These are phyloP conservation scores for Claviceps humidiphila DNA, from an alignment of 2,329 filamentous ascomycete species.

Conservation along the genomic window DNA sequence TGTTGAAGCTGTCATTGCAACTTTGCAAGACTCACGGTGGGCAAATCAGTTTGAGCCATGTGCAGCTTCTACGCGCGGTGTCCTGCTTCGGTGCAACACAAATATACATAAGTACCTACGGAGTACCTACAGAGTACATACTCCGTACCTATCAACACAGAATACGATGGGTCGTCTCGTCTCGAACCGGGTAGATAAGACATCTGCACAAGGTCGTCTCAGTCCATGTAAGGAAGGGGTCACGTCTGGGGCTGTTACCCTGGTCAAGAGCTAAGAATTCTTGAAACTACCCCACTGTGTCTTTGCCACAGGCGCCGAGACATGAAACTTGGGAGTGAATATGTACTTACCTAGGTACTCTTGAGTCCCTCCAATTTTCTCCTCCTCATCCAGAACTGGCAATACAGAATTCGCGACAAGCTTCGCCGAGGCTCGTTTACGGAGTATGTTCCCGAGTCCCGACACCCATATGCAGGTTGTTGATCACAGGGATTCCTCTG, in stretches of 20 bases:
- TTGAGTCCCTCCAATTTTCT: slow-evolving; percentile 1
- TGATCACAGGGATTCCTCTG: neutral
- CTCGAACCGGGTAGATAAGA: neutral
- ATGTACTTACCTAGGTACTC: neutral
- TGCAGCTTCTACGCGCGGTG: no score
- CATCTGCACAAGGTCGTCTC: neutral
- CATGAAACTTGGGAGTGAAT: neutral
- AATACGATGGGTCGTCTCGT: neutral
- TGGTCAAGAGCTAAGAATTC: slow-evolving; percentile 2
- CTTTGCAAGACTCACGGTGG: no score
- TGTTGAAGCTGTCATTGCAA: no score
- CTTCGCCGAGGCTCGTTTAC: neutral
- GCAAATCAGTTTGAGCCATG: no score
- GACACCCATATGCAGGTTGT: neutral
- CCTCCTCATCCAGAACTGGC: neutral
- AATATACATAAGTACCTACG: no score
- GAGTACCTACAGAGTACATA: no score
- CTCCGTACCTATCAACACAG: neutral
- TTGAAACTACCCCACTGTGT: slow-evolving; percentile 2
- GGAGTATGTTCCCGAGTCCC: neutral
- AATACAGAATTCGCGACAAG: neutral
- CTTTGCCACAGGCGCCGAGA: neutral
- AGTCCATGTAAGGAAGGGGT: neutral
- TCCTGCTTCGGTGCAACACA: no score
- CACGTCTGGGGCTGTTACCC: neutral